phyloP scores from a whole-genome alignment of 23 red algal genomes.

The Agarophyton chilense region DNA sequence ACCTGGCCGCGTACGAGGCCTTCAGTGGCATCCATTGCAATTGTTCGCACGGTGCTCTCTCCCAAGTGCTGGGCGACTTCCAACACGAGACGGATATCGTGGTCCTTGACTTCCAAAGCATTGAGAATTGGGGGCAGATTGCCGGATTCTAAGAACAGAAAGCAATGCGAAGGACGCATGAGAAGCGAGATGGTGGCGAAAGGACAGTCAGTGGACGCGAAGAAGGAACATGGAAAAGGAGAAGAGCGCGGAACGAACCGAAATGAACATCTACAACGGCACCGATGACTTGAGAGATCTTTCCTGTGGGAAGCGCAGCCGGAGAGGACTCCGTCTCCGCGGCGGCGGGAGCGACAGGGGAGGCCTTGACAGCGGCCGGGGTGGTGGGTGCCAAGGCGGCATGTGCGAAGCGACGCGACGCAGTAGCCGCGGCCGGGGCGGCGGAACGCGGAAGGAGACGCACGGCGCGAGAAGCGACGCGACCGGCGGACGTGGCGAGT shows the following conservation, averaged over 20 bases:
- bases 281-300: conserved; percentile 98
- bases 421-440: conserved; percentile 32
- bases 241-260: conserved; percentile 21
- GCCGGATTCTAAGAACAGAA: conserved; percentile 34
- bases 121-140: conserved; percentile 91
- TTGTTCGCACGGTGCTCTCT: conserved; percentile 96
- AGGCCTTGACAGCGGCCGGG: conserved; percentile 25
- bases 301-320: conserved; percentile 43
- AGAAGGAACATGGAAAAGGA: not conserved
- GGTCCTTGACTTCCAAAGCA: conserved; percentile 92
- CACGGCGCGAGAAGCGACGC: conserved; percentile 43
- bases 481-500: conserved; percentile 37
- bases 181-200: not conserved
- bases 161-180: not conserved
- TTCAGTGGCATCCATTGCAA: conserved; percentile 99
- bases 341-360: conserved; percentile 22
- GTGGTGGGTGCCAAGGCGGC: conserved; percentile 34
- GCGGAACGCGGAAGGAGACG: conserved; percentile 33
- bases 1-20: conserved; percentile 96
- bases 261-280: conserved; percentile 99
- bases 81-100: conserved; percentile 94
- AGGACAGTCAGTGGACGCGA: not conserved
- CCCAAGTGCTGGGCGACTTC: conserved; percentile 99
- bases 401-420: conserved; percentile 26
- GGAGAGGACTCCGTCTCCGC: conserved; percentile 30